Base-by-base conservation (phyloP, 1,284 basidiomycete genomes). In the Ceratobasidium sp. region DNA sequence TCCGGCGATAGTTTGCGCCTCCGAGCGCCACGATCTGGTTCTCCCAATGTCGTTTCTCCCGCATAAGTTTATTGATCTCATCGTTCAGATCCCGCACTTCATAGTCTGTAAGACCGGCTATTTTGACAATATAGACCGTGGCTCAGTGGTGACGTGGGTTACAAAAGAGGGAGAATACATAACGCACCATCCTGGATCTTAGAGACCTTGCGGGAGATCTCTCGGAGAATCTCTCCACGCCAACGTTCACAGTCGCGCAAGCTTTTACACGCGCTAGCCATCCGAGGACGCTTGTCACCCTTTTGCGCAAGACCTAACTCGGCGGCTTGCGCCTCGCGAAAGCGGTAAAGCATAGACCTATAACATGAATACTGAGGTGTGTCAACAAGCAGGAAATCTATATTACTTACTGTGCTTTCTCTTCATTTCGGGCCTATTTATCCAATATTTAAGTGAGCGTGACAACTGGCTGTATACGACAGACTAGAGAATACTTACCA, bases 41-140 rank as follows among this genome's bases (percentile, higher is more conserved):
- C 88, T 99, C 97, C 95, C 97, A 99, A 85, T 98, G 96, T 46
- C 93, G 87, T 86, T 99, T 99, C 86, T 99, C 97, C 46, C 97
- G 90, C 88, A 99, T 87, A 12, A 98, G 88, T 84, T 94, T 95
- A 88, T 99, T 99, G 83, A 99, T 99, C 84, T 99, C 97, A 85
- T 99, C 97, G 84, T 99, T 99, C 61, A 98, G 84, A 85, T 98
- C 97, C 61, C 97, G 93, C 44, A 98, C 92, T 87, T 99, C 97
- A 84, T 98, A 99, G 86, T 99, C 97, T 39, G 95, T 95, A 84
- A 99, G 85, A 71, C 95, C 94, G 83, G 94, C 96, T 97, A 82
- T 39, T 53, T 40, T 18, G n/a, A 28, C 63, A 33, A 44, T 46
- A 58, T 28, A 39, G 46, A 80, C 10, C 18, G 49, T 28, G 44